Base-by-base conservation (phyloP, 495 filamentous ascomycete genomes). In the Lophiostoma macrostomum region DNA sequence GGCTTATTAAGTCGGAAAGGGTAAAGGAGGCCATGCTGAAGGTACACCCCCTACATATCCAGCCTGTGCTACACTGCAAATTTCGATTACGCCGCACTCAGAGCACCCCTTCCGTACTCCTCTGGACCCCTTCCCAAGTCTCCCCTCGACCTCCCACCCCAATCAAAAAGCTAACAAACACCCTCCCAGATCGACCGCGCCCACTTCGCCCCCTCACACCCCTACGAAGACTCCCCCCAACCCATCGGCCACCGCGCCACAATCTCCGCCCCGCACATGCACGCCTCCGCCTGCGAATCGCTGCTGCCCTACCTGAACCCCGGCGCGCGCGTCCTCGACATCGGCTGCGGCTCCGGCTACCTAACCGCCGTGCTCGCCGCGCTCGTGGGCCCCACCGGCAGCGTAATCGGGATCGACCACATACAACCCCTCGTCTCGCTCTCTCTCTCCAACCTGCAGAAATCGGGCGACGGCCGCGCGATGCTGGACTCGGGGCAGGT, bases 231-330 rank as follows among this genome's bases (percentile, higher is more conserved):
- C 76, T 87, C 83, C 20, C 93, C 93, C 7, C 91, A 97, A 69
- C 64, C 80, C 49, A 97, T 98, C 71, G 91, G 94, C 44, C 81
- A 87, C 68, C 60, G 67, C 13, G 93, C 93, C 44, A 98, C 94
- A 44, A 98, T 98, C 60, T 91, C 86, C 24, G 93, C 93, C 18
- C 93, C 93, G 14, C 93, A 98, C 76, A 98, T 98, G 88, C 93
- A 98, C 72, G 91, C 88, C 65, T 76, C 82, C 11, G 72, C 72
- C 36, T 67, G 61, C 64, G 68, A 71, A 56, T 64, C 79, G 78
- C 37, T 83, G 69, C 69, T 77, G 85, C 18, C 61, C 63, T 16
- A 73, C 76, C 37, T 73, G 40, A 53, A 71, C 32, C 72, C 74
- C 0, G 74, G 72, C 20, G 68, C 77, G 2, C 69, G 73, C 10